Percentiles rank a stretch among this genome's conserved stretches.
Conservation (phyloP, 208 protist species). For the Blastocrithidia nonstop region DNA sequence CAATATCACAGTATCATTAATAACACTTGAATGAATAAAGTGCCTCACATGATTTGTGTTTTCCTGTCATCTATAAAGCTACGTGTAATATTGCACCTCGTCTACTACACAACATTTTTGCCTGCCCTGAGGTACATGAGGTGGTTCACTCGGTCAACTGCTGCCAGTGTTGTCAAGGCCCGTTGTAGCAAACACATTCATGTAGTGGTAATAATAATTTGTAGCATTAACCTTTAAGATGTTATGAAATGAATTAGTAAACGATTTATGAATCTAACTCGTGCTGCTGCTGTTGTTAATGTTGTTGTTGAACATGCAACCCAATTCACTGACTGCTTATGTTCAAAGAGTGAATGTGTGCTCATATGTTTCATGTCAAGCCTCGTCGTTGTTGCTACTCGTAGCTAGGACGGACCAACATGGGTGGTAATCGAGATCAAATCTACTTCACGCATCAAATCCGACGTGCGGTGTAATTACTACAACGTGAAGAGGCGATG, state of each 20-base stretch:
- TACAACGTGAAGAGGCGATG: constrained; percentile 7
- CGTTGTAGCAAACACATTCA: neutral
- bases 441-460: constrained; percentile 51
- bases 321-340: constrained; percentile 46
- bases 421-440: constrained; percentile 50
- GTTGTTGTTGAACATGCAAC: constrained; percentile 26
- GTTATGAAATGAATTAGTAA: too few species aligned
- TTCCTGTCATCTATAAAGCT: constrained; percentile 34
- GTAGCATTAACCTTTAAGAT: too few species aligned
- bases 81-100: constrained; percentile 39
- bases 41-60: constrained; percentile 2
- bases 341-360: constrained; percentile 30
- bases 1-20: neutral
- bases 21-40: neutral
- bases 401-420: constrained; percentile 33
- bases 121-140: constrained; percentile 62
- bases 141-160: constrained; percentile 18
- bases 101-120: constrained; percentile 59
- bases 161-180: neutral
- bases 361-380: constrained; percentile 25
- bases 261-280: too few species aligned
- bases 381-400: constrained; percentile 42
- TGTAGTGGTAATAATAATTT: neutral
- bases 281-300: neutral
- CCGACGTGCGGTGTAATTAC: constrained; percentile 26